Conservation (phyloP, 805 yeast genomes). For the Wickerhamomyces canadensis region DNA sequence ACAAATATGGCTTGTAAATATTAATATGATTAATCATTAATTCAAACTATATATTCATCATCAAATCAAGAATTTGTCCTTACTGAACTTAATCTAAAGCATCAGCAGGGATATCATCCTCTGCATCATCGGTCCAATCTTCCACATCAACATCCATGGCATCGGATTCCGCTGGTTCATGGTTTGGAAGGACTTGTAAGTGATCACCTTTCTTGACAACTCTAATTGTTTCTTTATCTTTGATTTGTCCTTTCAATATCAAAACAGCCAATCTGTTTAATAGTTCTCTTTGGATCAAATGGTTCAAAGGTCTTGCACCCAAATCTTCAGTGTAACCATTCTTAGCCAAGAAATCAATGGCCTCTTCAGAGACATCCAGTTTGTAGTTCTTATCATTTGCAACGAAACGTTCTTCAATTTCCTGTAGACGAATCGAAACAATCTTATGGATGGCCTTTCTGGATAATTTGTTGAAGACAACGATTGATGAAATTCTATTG, state of each 20-base stretch:
- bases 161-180: slow-evolving; percentile 46
- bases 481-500: slow-evolving; percentile 90
- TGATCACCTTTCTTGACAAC: slow-evolving; percentile 55
- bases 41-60: background rate
- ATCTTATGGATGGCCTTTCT: slow-evolving; percentile 89
- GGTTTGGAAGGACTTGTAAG: slow-evolving; percentile 80
- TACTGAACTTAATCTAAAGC: too few relatives aligned
- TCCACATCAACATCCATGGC: slow-evolving; percentile 51
- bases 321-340: slow-evolving; percentile 88
- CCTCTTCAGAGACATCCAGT: slow-evolving; percentile 68
- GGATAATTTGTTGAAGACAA: slow-evolving; percentile 88
- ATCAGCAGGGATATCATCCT: slow-evolving; percentile 34
- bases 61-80: background rate
- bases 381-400: slow-evolving; percentile 74
- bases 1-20: too few relatives aligned
- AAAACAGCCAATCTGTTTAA: slow-evolving; percentile 87
- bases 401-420: slow-evolving; percentile 81
- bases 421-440: slow-evolving; percentile 77
- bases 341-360: slow-evolving; percentile 74
- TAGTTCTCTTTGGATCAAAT: slow-evolving; percentile 84
- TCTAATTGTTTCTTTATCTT: slow-evolving; percentile 80
- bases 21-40: too few relatives aligned
- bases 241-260: slow-evolving; percentile 78
- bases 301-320: slow-evolving; percentile 95
- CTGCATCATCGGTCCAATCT: slow-evolving; percentile 56